phyloP scores from a whole-genome alignment of 75 land plant genomes.

The Cryptomeria japonica region DNA sequence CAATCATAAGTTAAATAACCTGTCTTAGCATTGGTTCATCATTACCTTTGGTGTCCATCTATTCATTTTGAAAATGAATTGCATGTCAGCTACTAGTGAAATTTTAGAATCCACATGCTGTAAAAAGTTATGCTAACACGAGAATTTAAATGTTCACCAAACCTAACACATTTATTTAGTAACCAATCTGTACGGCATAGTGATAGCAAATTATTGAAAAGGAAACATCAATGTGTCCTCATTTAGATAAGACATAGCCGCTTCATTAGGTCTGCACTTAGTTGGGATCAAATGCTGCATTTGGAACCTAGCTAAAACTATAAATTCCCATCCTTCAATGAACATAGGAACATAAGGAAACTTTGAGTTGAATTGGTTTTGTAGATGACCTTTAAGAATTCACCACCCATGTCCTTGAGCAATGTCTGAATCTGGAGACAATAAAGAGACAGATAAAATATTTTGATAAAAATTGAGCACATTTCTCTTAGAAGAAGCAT shows the following conservation, averaged over 20 bases:
- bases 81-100: too few relatives aligned
- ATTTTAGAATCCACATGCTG: too few relatives aligned
- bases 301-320: not conserved
- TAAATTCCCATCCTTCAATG: not conserved
- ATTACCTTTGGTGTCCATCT: too few relatives aligned
- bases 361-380: not conserved
- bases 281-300: not conserved
- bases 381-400: conserved; percentile 62
- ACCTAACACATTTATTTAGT: not conserved
- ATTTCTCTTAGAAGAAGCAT: not conserved
- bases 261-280: not conserved
- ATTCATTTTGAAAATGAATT: too few relatives aligned
- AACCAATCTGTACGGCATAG: not conserved
- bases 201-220: not conserved
- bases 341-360: not conserved
- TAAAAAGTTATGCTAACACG: not conserved
- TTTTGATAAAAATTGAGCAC: not conserved
- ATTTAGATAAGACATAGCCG: not conserved
- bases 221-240: not conserved
- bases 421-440: conserved; percentile 51
- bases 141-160: not conserved
- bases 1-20: not conserved
- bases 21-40: too few relatives aligned
- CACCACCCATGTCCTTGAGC: conserved; percentile 77
- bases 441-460: not conserved